A percentile compares a stretch with the other conserved stretches of the same genome.
These are phyloP conservation scores for Akanthomyces uredinophilus DNA, from an alignment of 2,329 filamentous ascomycete species.

Conservation along the genomic window DNA sequence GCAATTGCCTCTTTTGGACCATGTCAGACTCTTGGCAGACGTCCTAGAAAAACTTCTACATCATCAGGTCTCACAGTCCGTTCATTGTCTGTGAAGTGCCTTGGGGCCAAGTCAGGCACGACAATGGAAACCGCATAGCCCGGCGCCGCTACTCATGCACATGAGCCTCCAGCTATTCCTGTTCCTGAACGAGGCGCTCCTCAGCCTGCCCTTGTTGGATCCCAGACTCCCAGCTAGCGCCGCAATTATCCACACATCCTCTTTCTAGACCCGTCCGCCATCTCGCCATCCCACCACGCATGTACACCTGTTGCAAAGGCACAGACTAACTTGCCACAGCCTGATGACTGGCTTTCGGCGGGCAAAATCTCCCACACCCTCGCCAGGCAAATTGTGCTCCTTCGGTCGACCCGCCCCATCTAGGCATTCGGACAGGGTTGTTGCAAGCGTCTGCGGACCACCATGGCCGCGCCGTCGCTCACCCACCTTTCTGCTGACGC, in stretches of 20 bases:
- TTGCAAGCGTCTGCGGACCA: background rate
- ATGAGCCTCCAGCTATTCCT: conserved; percentile 12
- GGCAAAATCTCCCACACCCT: background rate
- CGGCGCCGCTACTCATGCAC: conserved; percentile 3
- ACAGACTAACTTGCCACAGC: background rate
- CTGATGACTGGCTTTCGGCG: background rate
- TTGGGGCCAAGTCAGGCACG: background rate
- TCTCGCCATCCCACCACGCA: background rate
- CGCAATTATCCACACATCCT: conserved; percentile 10
- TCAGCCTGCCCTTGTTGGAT: background rate
- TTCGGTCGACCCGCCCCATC: conserved; percentile 5
- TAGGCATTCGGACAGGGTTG: conserved; percentile 3
- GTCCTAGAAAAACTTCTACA: background rate
- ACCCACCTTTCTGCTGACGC: conserved; percentile 7
- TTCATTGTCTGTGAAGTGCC: background rate
- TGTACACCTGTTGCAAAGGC: background rate
- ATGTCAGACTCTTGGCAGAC: background rate
- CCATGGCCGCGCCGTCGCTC: background rate
- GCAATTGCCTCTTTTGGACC: conserved; percentile 6
- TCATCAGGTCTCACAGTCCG: background rate
- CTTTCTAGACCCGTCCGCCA: conserved; percentile 3
- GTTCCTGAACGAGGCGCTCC: conserved; percentile 12
- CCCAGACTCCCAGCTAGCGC: background rate
- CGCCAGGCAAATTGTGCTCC: conserved; percentile 1
- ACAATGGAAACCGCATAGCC: background rate